A percentile compares a stretch with the other conserved stretches of the same genome.
Conservation (phyloP, 306 rosid genomes). For the Corylus avellana region DNA sequence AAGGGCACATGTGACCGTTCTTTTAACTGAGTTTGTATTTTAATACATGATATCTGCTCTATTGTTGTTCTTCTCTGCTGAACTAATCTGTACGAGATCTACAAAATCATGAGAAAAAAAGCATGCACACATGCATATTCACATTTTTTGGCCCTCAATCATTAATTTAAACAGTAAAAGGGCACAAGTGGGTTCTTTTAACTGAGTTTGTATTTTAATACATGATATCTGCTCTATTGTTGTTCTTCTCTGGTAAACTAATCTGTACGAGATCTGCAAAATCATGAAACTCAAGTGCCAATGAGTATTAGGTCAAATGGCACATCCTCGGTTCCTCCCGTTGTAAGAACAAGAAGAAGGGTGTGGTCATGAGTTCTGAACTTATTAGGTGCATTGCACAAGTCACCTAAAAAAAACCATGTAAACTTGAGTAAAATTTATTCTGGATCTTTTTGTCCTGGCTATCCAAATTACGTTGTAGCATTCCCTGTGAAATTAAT, state of each 20-base stretch:
- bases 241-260: neutral
- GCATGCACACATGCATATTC: neutral
- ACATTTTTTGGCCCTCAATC: neutral
- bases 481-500: conserved; percentile 5
- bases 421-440: neutral
- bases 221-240: neutral
- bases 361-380: no score
- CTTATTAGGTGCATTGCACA: no score
- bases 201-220: neutral
- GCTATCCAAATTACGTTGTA: neutral
- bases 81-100: neutral
- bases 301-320: no score
- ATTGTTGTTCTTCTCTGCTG: neutral
- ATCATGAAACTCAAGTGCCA: no score
- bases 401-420: neutral
- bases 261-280: neutral
- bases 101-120: neutral
- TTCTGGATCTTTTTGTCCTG: neutral
- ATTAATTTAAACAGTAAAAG: neutral
- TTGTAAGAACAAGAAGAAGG: no score
- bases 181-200: neutral
- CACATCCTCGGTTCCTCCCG: no score
- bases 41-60: neutral
- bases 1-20: neutral
- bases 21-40: neutral